Evolutionary conservation across 1,139 yeast species (phyloP), one percentile per base, ranked within the genome.

Genomic region (Pichia sp.): DNA sequence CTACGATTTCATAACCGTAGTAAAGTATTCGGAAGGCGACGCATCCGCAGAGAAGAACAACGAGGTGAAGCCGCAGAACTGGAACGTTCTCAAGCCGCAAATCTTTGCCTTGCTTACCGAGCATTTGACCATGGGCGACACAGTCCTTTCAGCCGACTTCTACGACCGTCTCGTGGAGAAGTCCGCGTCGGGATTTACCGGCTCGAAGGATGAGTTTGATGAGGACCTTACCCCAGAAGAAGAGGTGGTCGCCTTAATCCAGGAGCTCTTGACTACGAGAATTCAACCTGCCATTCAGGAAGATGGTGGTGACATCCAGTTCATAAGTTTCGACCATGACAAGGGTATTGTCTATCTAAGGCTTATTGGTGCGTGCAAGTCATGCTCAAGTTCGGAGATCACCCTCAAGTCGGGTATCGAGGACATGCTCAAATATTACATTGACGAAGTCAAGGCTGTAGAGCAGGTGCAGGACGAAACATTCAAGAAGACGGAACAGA

Each of bases 231-330:
- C 83, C 16, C 87, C 84, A 11, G 93, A 87, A 59, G 84, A 82
- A 55, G 95, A 87, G 68, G 82, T 92, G 2, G 90, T 93, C 52
- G 81, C 87, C 13, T 87, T 93, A 88, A 90, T 93, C 65, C 90
- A 92, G 65, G 99, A 93, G 70, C 77, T 93, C 53, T 87, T 93
- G 55, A 92, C 89, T 65, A 93, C 99, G 4, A 81, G 98, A 64
- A 92, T 93, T 57, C 81, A 97, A 64, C 99, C 99, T 0, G 98
- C 98, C 0, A 85, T 87, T 59, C 87, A 84, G 68, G 95, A 87
- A 60, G 95, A 87, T 66, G 95, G 95, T 53, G 95, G 95, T 10
- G 95, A 87, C 66, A 83, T 87, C 57, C 88, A 85, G 62, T 87
- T 84, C 70, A 85, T 85, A 16, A 78, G 75, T 2, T 86, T 85